phyloP scores from a whole-genome alignment of 768 basidiomycete genomes.

The Lactifluus hygrophoroides region DNA sequence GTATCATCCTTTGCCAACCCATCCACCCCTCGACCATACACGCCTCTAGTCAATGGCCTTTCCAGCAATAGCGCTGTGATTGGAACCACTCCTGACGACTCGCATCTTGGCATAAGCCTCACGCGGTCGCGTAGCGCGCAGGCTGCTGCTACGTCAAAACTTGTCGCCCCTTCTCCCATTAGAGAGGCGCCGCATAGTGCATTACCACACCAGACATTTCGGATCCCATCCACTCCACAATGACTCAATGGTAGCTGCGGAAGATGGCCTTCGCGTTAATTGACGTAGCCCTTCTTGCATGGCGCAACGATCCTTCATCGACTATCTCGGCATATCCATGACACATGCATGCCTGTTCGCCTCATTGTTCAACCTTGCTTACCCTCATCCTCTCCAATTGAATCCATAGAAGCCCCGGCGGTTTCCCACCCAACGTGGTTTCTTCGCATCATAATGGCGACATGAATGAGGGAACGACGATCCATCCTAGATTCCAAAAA shows the following conservation, averaged over 20 bases:
- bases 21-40: conserved; percentile 46
- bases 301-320: neutral
- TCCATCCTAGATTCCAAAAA: neutral
- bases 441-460: neutral
- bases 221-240: conserved; percentile 30
- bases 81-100: conserved; percentile 7
- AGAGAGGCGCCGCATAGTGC: conserved; percentile 47
- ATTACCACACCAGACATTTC: conserved; percentile 41
- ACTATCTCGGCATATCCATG: neutral
- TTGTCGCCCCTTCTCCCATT: neutral
- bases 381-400: neutral
- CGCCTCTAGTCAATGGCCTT: conserved; percentile 33
- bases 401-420: neutral
- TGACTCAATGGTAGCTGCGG: conserved; percentile 15
- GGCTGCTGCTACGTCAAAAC: neutral
- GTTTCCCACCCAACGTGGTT: neutral
- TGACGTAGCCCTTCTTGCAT: neutral
- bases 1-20: conserved; percentile 72
- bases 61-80: conserved; percentile 9
- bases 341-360: neutral
- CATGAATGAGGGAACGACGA: neutral
- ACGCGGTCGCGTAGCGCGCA: conserved; percentile 16
- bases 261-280: conserved; percentile 16
- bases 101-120: conserved; percentile 6
- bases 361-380: neutral